These are phyloP conservation scores for Ambrosiella cleistominuta DNA, from an alignment of 2,329 filamentous ascomycete species.

Conservation along the genomic window DNA sequence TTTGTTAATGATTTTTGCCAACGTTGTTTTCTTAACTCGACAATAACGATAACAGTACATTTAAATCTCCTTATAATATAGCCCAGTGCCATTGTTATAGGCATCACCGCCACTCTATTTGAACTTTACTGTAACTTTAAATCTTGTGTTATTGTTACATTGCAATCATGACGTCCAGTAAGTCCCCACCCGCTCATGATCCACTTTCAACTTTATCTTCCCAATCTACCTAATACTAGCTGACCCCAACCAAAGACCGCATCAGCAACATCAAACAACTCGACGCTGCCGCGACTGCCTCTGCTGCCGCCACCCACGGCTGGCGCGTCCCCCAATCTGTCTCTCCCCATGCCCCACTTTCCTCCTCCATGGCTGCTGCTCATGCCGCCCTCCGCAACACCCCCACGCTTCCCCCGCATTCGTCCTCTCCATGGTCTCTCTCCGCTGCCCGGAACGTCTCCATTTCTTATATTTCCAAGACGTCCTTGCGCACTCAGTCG, in stretches of 20 bases:
- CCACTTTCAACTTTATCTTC: too few species aligned
- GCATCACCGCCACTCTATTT: too few species aligned
- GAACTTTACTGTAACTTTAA: too few species aligned
- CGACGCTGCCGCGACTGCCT: constrained; percentile 15
- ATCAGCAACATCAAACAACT: not conserved
- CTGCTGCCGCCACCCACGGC: constrained; percentile 52
- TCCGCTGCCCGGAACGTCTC: not conserved
- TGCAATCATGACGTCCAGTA: too few species aligned
- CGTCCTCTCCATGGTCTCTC: not conserved
- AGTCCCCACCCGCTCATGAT: too few species aligned
- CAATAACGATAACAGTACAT: too few species aligned
- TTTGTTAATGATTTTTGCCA: too few species aligned
- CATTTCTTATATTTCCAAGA: not conserved
- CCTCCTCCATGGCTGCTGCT: constrained; percentile 30
- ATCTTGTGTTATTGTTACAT: too few species aligned
- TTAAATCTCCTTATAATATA: too few species aligned
- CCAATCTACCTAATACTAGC: not conserved
- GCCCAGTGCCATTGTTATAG: too few species aligned
- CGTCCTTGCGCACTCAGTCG: not conserved
- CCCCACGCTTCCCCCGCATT: not conserved
- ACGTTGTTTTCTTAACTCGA: too few species aligned
- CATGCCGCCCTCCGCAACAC: constrained; percentile 1
- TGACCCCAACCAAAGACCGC: not conserved
- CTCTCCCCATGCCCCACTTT: constrained; percentile 32
- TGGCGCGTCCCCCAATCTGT: constrained; percentile 46